Evolutionary conservation across 1,284 basidiomycete genomes (phyloP), one percentile per base, ranked within the genome.

Genomic region (Cutaneotrichosporon mucoides): DNA sequence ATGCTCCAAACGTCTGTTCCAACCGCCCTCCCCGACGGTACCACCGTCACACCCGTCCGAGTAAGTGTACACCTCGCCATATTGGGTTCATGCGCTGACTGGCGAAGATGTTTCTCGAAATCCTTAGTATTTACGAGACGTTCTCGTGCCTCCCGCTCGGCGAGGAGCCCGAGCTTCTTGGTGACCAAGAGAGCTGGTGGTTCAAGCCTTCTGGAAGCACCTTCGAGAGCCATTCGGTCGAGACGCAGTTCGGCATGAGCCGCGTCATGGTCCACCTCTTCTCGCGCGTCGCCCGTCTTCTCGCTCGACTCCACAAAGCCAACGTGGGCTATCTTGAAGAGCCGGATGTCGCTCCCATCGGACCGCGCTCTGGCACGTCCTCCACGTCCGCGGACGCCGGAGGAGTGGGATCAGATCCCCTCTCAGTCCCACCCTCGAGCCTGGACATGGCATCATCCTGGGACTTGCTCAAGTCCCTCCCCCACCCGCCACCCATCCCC

Each of bases 231-330:
- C 66, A 79, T 75, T 74, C 78, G 59, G 79, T 81, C 35, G 82
- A 84, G 69, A 81, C 78, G 66, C 79, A 80, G 58, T 81, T 82
- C 67, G 82, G 81, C 59, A 79, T 77, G 70, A 72, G 71, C n/a
- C 69, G 71, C 46, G 67, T 70, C 43, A 76, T 76, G 71, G 73
- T 76, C 4, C 69, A 73, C 53, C 68, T 77, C 15, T 72, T 76
- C 40, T 63, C 65, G 6, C 68, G 75, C 6, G 56, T 71, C 5
- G 70, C 75, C 5, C 62, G 70, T 6, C 67, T 76, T 0, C 60
- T 77, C 12, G 61, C 71, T 6, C 67, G 71, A 10, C 66, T 72
- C 7, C 38, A 62, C 4, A 56, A 56, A 5, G 56, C 61, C 37
- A 59, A 64, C 13, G 52, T 57, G 15, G 15, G 45, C 2, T 57